Evolutionary conservation across 2,329 filamentous ascomycete species (phyloP).

Genomic region (Colletotrichum higginsianum): DNA sequence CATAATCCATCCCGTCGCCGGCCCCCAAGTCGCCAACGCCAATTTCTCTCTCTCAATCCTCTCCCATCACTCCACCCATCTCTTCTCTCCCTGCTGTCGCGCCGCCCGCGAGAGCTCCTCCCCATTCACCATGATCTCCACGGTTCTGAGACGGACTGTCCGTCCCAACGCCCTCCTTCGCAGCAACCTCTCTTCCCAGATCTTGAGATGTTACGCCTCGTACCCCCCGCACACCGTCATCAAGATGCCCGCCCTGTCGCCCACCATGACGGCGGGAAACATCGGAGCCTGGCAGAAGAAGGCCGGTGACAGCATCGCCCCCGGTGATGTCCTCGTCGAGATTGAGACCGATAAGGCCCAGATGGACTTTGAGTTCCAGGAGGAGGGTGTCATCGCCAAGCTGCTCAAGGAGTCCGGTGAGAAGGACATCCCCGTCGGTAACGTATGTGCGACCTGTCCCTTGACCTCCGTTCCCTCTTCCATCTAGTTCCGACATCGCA

Average conservation of each 20-base stretch:
- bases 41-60: not conserved
- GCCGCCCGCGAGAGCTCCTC: constrained; percentile 29
- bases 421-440: constrained; percentile 95
- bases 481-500: constrained; percentile 20
- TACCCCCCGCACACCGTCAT: constrained; percentile 96
- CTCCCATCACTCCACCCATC: too few relatives aligned
- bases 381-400: constrained; percentile 96
- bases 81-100: constrained; percentile 36
- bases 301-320: constrained; percentile 86
- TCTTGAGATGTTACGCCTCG: constrained; percentile 80
- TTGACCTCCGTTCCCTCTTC: constrained; percentile 25
- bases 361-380: constrained; percentile 99
- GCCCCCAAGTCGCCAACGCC: not conserved
- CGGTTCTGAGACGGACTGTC: constrained; percentile 74
- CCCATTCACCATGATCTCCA: constrained; percentile 70
- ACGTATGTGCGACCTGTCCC: constrained; percentile 73
- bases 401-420: constrained; percentile 91
- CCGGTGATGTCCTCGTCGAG: constrained; percentile 96
- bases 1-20: not conserved
- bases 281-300: constrained; percentile 99
- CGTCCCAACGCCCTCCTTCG: constrained; percentile 68
- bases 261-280: constrained; percentile 97
- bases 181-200: constrained; percentile 66
- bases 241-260: constrained; percentile 97
- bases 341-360: constrained; percentile 99